Conservation (phyloP, 2,329 filamentous ascomycete genomes). For the Trichoderma afroharzianum region DNA sequence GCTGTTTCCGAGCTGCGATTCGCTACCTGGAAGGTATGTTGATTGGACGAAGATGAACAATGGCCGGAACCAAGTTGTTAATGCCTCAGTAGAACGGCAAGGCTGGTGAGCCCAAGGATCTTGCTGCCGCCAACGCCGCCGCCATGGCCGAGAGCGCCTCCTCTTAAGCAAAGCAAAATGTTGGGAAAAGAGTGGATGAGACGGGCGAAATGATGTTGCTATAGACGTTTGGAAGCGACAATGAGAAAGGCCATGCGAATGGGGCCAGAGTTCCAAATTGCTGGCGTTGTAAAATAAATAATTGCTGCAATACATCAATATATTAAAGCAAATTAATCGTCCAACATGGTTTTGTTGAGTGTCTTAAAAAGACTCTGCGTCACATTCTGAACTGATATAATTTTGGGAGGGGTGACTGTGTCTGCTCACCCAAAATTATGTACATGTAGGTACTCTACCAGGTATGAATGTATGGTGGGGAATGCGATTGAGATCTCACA, state of each 20-base stretch:
- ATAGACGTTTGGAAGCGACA: conserved; percentile 22
- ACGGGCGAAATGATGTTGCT: background rate
- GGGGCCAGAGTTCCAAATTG: conserved; percentile 24
- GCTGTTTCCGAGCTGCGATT: conserved; percentile 87
- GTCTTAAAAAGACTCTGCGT: background rate
- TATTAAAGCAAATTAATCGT: conserved; percentile 16
- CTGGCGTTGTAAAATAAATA: conserved; percentile 34
- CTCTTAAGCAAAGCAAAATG: conserved; percentile 30
- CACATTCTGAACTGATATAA: background rate
- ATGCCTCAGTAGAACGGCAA: conserved; percentile 76
- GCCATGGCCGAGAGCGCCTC: conserved; percentile 38
- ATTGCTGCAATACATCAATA: conserved; percentile 33
- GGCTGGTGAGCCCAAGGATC: conserved; percentile 78
- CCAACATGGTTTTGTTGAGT: background rate
- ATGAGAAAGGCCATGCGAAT: conserved; percentile 23
- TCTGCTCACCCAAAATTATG: background rate
- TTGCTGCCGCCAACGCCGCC: conserved; percentile 55
- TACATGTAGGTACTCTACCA: background rate
- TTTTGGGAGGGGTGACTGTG: background rate
- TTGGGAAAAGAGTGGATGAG: conserved; percentile 6
- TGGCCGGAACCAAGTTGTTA: background rate
- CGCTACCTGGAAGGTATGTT: conserved; percentile 84
- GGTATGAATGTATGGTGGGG: conserved; percentile 5
- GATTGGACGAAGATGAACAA: background rate
- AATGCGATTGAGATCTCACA: conserved; percentile 7